phyloP scores from a whole-genome alignment of 2,329 filamentous ascomycete genomes.

The Drechslerella stenobrocha region DNA sequence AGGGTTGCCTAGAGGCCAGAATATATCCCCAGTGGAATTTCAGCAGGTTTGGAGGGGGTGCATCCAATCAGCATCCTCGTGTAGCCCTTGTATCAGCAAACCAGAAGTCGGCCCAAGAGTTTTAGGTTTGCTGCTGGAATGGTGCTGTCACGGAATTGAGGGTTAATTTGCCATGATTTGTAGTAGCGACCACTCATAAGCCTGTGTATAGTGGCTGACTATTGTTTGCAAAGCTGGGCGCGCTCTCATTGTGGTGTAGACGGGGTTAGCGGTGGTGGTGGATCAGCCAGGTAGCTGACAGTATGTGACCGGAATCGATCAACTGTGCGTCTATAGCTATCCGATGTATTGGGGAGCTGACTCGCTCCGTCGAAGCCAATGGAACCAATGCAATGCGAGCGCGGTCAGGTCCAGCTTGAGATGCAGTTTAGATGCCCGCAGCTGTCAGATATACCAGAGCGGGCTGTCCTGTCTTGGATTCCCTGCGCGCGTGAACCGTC shows the following conservation, averaged over 20 bases:
- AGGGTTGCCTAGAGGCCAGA: constrained; percentile 46
- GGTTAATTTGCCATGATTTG: constrained; percentile 2
- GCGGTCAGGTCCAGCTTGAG: too few species aligned
- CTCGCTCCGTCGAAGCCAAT: too few species aligned
- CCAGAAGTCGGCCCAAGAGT: neutral
- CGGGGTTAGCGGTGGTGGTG: neutral
- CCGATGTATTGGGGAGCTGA: too few species aligned
- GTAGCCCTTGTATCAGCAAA: constrained; percentile 10
- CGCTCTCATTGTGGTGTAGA: neutral
- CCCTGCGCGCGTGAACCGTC: too few species aligned
- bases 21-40: constrained; percentile 36
- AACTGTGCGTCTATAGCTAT: too few species aligned
- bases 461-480: too few species aligned
- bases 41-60: constrained; percentile 36
- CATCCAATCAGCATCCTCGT: constrained; percentile 35
- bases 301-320: neutral
- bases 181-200: neutral
- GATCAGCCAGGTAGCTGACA: neutral
- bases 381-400: too few species aligned
- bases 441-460: too few species aligned
- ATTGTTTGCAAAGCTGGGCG: constrained; percentile 1
- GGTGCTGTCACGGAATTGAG: constrained; percentile 16
- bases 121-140: neutral
- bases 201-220: neutral
- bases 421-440: too few species aligned